A percentile compares a stretch with the other conserved stretches of the same genome.
Evolutionary conservation across 371 early-diverging fungal genomes (phyloP).

Genomic region (Mucor lusitanicus): DNA sequence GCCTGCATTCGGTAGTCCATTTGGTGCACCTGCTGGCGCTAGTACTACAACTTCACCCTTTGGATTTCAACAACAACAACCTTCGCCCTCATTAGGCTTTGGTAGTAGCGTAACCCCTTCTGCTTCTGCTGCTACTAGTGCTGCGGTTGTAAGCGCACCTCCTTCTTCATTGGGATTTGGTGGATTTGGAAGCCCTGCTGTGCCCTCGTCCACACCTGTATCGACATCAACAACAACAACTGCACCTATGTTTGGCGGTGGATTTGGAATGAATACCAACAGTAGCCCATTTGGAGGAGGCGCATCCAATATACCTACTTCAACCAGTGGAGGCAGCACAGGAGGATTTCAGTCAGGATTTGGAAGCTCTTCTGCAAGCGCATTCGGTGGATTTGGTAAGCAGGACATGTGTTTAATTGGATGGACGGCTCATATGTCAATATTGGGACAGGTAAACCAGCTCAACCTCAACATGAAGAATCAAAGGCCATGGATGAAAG

Average conservation of each 20-base stretch:
- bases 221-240: not conserved
- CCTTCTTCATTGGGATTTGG: conserved; percentile 1
- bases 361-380: not conserved
- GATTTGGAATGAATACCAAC: not conserved
- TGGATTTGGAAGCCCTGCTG: not conserved
- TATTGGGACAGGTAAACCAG: not conserved
- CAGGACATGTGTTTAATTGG: not conserved
- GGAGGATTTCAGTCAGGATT: not conserved
- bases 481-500: not conserved
- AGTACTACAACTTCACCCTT: not conserved
- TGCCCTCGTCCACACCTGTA: not conserved
- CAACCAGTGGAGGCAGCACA: not conserved
- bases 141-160: too few species aligned
- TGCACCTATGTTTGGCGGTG: not conserved
- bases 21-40: not conserved
- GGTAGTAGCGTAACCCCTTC: not conserved
- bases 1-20: not conserved
- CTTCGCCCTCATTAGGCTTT: not conserved
- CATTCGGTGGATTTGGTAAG: not conserved
- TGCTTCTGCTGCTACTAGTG: not conserved
- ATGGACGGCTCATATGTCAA: not conserved
- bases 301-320: not conserved
- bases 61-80: not conserved
- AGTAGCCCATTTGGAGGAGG: not conserved
- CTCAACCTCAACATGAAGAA: not conserved